These are phyloP conservation scores for Boletus patriciae DNA, from an alignment of 768 basidiomycete genomes.

Conservation along the genomic window DNA sequence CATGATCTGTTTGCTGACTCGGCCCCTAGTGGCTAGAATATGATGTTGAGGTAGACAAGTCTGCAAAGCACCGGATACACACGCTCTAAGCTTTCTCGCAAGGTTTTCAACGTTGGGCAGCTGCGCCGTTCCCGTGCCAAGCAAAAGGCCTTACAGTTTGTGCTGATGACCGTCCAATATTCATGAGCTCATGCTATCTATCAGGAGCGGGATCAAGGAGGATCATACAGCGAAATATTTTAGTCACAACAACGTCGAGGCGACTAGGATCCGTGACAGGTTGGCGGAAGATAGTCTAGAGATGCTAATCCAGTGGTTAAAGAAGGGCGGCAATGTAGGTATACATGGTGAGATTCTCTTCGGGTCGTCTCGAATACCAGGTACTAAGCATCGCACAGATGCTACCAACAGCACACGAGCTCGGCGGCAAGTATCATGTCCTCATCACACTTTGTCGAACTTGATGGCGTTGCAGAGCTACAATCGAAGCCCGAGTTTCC, in stretches of 20 bases:
- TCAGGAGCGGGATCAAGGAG: constrained; percentile 78
- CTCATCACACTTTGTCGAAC: not conserved
- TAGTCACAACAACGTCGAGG: constrained; percentile 80
- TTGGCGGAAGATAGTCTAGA: constrained; percentile 92
- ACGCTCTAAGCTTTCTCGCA: constrained; percentile 1
- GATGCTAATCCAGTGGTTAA: constrained; percentile 93
- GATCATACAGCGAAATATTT: constrained; percentile 93
- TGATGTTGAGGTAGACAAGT: constrained; percentile 73
- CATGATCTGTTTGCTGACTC: constrained; percentile 9
- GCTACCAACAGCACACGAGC: constrained; percentile 89
- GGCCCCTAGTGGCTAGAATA: constrained; percentile 93
- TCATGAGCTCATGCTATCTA: constrained; percentile 4
- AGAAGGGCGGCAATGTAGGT: constrained; percentile 93
- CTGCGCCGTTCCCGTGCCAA: constrained; percentile 82
- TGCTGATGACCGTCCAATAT: constrained; percentile 3
- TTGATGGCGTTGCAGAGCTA: constrained; percentile 51
- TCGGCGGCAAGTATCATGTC: constrained; percentile 55
- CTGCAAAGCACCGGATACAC: not conserved
- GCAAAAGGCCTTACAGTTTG: constrained; percentile 72
- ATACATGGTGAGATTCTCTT: constrained; percentile 73
- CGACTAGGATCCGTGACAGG: constrained; percentile 71
- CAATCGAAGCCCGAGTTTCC: constrained; percentile 79
- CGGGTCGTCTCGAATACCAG: not conserved
- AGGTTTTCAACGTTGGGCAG: constrained; percentile 99
- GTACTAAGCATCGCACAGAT: constrained; percentile 49